These are phyloP conservation scores for Mucor racemosus DNA, from an alignment of 371 early-diverging fungal genomes.

Conservation along the genomic window DNA sequence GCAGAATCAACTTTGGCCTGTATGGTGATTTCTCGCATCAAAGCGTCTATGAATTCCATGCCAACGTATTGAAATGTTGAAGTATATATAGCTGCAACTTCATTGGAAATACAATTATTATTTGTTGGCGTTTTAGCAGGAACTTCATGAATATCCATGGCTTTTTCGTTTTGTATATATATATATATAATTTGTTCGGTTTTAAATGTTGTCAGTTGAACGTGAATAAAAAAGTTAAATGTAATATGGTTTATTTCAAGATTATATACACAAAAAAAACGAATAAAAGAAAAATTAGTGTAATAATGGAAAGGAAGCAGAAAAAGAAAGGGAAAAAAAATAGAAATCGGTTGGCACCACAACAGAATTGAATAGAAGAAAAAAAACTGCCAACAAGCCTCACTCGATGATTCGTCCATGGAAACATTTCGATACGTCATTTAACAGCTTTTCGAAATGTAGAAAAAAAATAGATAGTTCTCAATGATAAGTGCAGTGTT, in stretches of 20 bases:
- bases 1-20: slow-evolving; percentile 18
- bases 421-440: background rate
- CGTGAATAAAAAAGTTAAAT: background rate
- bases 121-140: background rate
- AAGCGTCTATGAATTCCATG: slow-evolving; percentile 27
- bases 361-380: background rate
- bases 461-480: no score
- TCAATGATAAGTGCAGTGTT: no score
- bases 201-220: background rate
- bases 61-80: slow-evolving; percentile 27
- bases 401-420: slow-evolving; percentile 4
- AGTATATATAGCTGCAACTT: slow-evolving; percentile 18
- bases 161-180: background rate
- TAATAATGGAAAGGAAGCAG: background rate
- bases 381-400: slow-evolving; percentile 2
- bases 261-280: no score
- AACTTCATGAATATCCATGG: background rate
- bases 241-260: background rate
- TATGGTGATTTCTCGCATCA: slow-evolving; percentile 24
- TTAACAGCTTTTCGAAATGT: background rate
- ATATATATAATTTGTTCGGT: no score
- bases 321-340: background rate
- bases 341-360: no score
- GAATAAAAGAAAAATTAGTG: background rate
- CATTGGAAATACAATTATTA: background rate